Base-by-base conservation (phyloP, 805 yeast genomes). In the Starmera caribaea region DNA sequence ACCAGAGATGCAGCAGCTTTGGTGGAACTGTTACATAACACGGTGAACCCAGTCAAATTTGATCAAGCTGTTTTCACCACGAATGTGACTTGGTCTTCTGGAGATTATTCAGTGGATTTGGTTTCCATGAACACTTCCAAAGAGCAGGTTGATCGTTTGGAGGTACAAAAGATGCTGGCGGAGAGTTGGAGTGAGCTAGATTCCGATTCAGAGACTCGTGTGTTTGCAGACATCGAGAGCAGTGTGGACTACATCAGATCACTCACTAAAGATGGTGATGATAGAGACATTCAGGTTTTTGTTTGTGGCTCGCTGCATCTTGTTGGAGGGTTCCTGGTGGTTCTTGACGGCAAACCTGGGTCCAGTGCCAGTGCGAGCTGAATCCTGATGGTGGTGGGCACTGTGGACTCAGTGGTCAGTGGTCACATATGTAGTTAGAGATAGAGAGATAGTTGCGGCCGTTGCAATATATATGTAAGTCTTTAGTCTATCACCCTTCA, bases 231-330 rank as follows among this genome's bases (percentile, higher is more conserved):
- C 50, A 84, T 92, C 34, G 95, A 92, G 58, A 73, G 81, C 1
- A 78, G 89, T 28, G 76, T 74, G 37, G 70, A 68, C 37, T 71
- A 66, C 48, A 71, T 76, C 38, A 70, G 72, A 51, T 35, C 39
- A 38, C 28, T 47, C 30, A 10, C 44, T 24, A 45, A 49, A 6
- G 58, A 55, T 8, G 61, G 76, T 16, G 88, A 87, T 46, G 8
- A 9, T 9, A 21, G 26, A 5, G 26, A 21, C 26, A 9, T 21
- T 9, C 26, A 21, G 26, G 94, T 87, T 2, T 82, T 88, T 62
- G 97, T 88, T 0, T 83, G 94, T 43, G 99, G 99, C 1, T 88
- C 97, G 5, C 66, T 92, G 47, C 96, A 90, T 57, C 66, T 94
- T 41, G 95, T 92, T 10, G 99, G 99, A 14, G 98, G 97, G 0